These are phyloP conservation scores for Exophiala sp. DNA, from an alignment of 2,329 filamentous ascomycete species.

Conservation along the genomic window DNA sequence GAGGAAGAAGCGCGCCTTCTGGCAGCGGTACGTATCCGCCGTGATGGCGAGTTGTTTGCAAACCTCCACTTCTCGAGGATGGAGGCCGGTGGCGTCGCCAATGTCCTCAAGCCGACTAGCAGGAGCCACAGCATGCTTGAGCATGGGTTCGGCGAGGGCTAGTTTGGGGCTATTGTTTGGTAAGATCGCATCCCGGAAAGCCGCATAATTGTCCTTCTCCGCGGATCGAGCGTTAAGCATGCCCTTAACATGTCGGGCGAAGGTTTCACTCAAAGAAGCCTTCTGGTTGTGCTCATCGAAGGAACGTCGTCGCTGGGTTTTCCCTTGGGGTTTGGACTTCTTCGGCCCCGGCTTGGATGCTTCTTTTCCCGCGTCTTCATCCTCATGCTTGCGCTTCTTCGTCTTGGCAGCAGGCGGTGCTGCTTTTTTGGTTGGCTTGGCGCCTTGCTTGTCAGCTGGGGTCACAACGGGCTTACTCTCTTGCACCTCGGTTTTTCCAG, in stretches of 20 bases:
- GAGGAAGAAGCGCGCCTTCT: slow-evolving; percentile 17
- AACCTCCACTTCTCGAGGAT: slow-evolving; percentile 7
- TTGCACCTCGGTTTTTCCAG: too few species aligned
- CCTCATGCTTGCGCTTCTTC: background rate
- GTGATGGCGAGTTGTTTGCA: slow-evolving; percentile 9
- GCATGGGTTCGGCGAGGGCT: background rate
- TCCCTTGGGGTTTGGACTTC: background rate
- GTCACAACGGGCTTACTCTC: too few species aligned
- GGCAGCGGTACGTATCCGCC: slow-evolving; percentile 15
- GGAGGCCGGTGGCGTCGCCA: slow-evolving; percentile 9
- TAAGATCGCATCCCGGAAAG: slow-evolving; percentile 6
- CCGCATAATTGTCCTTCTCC: slow-evolving; percentile 1
- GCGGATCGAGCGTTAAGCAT: slow-evolving; percentile 7
- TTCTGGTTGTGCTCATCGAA: background rate
- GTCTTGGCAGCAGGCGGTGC: background rate
- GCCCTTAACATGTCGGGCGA: slow-evolving; percentile 4
- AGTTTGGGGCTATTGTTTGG: slow-evolving; percentile 1
- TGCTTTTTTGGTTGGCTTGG: too few species aligned
- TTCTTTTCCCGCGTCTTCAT: background rate
- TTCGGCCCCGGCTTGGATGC: background rate
- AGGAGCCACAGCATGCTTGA: background rate
- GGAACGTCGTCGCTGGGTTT: background rate
- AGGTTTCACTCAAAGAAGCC: background rate
- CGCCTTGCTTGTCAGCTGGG: too few species aligned
- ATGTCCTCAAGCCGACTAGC: background rate